Evolutionary conservation across 495 filamentous ascomycete species (phyloP).

Genomic region (Trichoderma reesei): DNA sequence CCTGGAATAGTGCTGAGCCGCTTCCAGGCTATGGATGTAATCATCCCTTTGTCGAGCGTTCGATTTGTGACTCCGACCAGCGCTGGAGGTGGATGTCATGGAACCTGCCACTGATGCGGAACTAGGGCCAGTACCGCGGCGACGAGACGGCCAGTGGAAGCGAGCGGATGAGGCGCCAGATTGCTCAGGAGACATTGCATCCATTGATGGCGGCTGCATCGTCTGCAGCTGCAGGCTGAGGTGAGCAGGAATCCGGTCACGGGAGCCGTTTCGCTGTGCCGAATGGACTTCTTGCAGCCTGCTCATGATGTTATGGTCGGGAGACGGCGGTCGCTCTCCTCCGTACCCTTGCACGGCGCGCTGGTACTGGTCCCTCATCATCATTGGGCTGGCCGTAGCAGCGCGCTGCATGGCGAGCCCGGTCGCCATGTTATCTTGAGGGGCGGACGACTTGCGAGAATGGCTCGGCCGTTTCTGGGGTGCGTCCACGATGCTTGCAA

Average conservation of each 20-base stretch:
- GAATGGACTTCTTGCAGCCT: conserved; percentile 43
- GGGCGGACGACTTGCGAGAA: conserved; percentile 5
- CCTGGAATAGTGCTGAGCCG: conserved; percentile 54
- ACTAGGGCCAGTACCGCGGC: conserved; percentile 36
- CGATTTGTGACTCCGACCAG: conserved; percentile 30
- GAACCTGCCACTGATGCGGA: conserved; percentile 25
- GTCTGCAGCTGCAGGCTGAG: conserved; percentile 64
- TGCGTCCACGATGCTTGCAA: conserved; percentile 17
- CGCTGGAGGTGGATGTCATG: conserved; percentile 31
- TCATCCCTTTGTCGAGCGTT: conserved; percentile 48
- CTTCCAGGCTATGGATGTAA: conserved; percentile 79
- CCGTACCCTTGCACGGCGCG: conserved; percentile 12
- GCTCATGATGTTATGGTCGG: conserved; percentile 28
- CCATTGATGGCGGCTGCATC: conserved; percentile 42
- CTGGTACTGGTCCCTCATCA: conserved; percentile 28
- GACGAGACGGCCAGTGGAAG: conserved; percentile 38
- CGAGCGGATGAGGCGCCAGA: conserved; percentile 34
- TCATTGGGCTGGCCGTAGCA: conserved; percentile 41
- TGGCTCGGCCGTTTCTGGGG: conserved; percentile 18
- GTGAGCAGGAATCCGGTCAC: conserved; percentile 71
- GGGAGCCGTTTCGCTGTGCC: conserved; percentile 55
- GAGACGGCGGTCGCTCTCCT: conserved; percentile 40
- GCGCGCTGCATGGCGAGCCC: conserved; percentile 27
- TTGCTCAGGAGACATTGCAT: conserved; percentile 41
- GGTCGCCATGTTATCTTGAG: conserved; percentile 11